Conservation (phyloP, 2,329 filamentous ascomycete genomes). For the Chalara sp. region DNA sequence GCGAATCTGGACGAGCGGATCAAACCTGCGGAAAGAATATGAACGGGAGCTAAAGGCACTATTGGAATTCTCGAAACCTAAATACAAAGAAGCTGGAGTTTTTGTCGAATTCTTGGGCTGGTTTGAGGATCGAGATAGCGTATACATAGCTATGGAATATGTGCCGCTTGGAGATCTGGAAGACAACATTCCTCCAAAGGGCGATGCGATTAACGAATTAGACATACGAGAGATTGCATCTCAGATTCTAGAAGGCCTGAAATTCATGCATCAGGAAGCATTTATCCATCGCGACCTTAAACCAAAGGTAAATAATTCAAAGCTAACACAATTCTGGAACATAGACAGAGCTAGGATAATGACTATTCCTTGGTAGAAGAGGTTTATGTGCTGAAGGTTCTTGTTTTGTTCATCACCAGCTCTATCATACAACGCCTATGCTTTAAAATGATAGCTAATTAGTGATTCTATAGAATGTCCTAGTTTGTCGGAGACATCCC, state of each 20-base stretch:
- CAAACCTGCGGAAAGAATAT: background rate
- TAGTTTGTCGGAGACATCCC: no score
- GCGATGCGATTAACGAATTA: background rate
- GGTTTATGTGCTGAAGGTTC: no score
- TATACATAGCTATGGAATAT: conserved; percentile 35
- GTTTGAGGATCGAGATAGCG: conserved; percentile 15
- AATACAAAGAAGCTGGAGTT: conserved; percentile 5
- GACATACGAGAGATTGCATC: conserved; percentile 2
- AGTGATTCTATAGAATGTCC: conserved; percentile 7
- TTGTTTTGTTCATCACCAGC: background rate
- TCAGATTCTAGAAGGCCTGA: conserved; percentile 7
- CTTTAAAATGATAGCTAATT: background rate
- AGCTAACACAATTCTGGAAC: no score
- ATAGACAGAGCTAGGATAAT: no score
- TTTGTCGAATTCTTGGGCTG: conserved; percentile 29
- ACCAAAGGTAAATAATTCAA: no score
- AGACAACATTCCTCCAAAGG: conserved; percentile 6
- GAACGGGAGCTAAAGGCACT: conserved; percentile 7
- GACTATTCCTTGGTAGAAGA: no score
- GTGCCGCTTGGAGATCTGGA: conserved; percentile 29
- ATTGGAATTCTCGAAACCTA: conserved; percentile 8
- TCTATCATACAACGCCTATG: no score
- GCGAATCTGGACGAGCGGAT: background rate
- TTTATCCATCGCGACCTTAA: conserved; percentile 2
- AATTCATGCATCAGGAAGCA: conserved; percentile 10